These are phyloP conservation scores for Talaromyces rugulosus DNA, from an alignment of 2,329 filamentous ascomycete species.

Conservation along the genomic window DNA sequence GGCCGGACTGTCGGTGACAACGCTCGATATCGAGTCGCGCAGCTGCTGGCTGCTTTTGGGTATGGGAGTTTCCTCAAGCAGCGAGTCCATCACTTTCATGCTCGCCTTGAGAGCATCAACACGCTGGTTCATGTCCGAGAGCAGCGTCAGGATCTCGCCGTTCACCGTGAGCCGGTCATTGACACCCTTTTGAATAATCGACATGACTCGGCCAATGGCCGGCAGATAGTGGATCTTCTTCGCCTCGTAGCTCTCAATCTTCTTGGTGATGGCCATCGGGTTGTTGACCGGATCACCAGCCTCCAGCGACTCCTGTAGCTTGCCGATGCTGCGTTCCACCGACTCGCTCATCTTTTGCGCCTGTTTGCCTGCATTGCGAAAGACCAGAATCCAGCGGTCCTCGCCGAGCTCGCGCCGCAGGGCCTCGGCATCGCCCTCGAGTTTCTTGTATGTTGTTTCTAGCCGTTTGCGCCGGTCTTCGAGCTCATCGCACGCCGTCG, in stretches of 20 bases:
- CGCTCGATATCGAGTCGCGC: slow-evolving; percentile 87
- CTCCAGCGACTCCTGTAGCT: slow-evolving; percentile 77
- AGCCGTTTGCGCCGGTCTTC: slow-evolving; percentile 69
- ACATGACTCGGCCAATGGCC: slow-evolving; percentile 83
- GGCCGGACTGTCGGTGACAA: slow-evolving; percentile 75
- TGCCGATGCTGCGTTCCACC: slow-evolving; percentile 78
- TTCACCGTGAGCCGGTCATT: slow-evolving; percentile 94
- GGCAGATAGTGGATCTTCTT: slow-evolving; percentile 94
- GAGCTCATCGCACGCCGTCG: slow-evolving; percentile 85
- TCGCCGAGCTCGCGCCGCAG: slow-evolving; percentile 87
- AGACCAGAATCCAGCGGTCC: slow-evolving; percentile 93
- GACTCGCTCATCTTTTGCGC: slow-evolving; percentile 97
- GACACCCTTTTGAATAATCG: slow-evolving; percentile 93
- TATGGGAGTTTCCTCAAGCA: slow-evolving; percentile 66
- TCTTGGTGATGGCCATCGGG: slow-evolving; percentile 67
- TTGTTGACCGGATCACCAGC: slow-evolving; percentile 69
- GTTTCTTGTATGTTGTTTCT: slow-evolving; percentile 79
- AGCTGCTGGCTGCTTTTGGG: slow-evolving; percentile 64
- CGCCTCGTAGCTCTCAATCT: slow-evolving; percentile 87
- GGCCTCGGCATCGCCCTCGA: slow-evolving; percentile 86
- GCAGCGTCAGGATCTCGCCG: slow-evolving; percentile 83
- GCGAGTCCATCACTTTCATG: slow-evolving; percentile 70
- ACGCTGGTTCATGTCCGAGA: slow-evolving; percentile 78
- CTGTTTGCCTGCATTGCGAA: slow-evolving; percentile 85
- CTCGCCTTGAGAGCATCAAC: slow-evolving; percentile 73